Evolutionary conservation across 768 basidiomycete species (phyloP), one percentile per base, ranked within the genome.

Genomic region (Agrocybe praecox): DNA sequence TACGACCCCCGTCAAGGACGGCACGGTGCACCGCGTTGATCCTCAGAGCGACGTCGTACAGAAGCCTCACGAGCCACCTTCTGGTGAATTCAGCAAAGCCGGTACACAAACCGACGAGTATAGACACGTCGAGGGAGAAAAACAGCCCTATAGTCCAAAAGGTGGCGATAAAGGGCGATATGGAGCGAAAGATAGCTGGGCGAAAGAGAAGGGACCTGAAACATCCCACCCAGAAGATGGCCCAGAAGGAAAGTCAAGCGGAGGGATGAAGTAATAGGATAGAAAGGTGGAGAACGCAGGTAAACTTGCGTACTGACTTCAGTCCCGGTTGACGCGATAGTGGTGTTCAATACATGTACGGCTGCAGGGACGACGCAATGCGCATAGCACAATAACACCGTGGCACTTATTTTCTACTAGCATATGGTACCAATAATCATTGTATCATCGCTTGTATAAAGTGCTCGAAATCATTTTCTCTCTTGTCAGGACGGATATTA

Each of bases 11-110:
- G 58, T 61, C 0, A 17, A 45, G 17, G 66, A 67, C 43, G 51
- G 46, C 42, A 57, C 51, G 24, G 60, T 67, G 9, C 58, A 65
- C 49, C 62, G 66, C 34, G 52, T 67, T 29, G 66, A 67, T 33
- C 56, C 62, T 4, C 29, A 52, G 48, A 59, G 48, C 12, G 64
- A 63, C 43, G 33, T 42, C 32, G 62, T 67, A 33, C 66, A 65
- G 48, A 67, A 65, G 32, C 80, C 84, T 2, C 72, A 81, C 54
- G 82, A 84, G 53, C 70, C 79, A 2, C 78, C 80, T 7, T 76
- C 80, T 3, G 77, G 78, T 0, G 67, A 70, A 7, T 82, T 72
- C 72, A 83, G 76, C 54, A 69, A 68, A n/a, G 74, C 74, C 1
- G 76, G 75, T 2, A 67, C 67, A 32, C 65, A 70, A 53, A 74